These are phyloP conservation scores for Malus fusca DNA, from an alignment of 306 rosid species.

Conservation along the genomic window DNA sequence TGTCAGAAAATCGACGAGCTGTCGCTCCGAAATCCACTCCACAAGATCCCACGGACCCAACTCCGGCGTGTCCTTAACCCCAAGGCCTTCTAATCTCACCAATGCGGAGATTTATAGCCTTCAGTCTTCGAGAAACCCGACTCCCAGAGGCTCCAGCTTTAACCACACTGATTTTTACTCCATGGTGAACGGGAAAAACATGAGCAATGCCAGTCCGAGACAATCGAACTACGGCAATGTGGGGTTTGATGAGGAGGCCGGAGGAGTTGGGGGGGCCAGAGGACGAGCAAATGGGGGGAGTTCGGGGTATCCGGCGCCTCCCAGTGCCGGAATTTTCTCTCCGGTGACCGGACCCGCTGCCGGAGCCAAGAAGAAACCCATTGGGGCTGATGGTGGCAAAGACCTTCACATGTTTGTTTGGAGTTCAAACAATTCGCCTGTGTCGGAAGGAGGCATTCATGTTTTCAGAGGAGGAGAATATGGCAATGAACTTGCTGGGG, in stretches of 20 bases:
- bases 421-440: constrained; percentile 91
- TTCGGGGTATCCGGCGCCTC: constrained; percentile 49
- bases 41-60: constrained; percentile 52
- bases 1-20: constrained; percentile 58
- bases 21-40: constrained; percentile 62
- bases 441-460: constrained; percentile 75
- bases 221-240: constrained; percentile 43
- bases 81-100: constrained; percentile 67
- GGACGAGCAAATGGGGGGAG: constrained; percentile 11
- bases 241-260: constrained; percentile 62
- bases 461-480: constrained; percentile 74
- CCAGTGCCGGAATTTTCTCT: constrained; percentile 56
- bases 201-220: constrained; percentile 59
- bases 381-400: constrained; percentile 41
- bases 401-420: constrained; percentile 91
- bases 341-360: constrained; percentile 42
- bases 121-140: constrained; percentile 70
- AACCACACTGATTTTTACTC: constrained; percentile 69
- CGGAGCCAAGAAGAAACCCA: constrained; percentile 33
- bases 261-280: constrained; percentile 12
- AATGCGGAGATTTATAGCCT: constrained; percentile 82
- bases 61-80: constrained; percentile 59
- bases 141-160: constrained; percentile 80
- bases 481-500: constrained; percentile 50
- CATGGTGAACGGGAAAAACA: constrained; percentile 44